Percentiles rank a stretch among this genome's conserved stretches.
phyloP scores from a whole-genome alignment of 345 rosid species.

The Ceriops tagal region DNA sequence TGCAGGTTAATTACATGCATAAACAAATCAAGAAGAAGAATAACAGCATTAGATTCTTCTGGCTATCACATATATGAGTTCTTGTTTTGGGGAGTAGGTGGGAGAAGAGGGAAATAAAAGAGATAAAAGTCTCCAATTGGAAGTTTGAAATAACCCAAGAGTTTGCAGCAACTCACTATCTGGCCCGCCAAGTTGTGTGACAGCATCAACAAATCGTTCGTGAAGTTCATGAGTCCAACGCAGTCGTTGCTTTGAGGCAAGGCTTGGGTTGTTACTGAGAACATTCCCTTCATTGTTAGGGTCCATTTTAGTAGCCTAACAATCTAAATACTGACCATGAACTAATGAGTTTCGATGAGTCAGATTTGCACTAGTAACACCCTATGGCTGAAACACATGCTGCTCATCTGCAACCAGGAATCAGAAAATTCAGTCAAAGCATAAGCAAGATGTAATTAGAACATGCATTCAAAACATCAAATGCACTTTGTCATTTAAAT shows the following conservation, averaged over 20 bases:
- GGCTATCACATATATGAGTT: background rate
- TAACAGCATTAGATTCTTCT: no score
- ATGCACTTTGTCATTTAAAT: background rate
- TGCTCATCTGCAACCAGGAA: slow-evolving; percentile 36
- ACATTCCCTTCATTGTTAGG: slow-evolving; percentile 60
- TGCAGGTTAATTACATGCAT: no score
- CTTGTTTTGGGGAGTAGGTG: background rate
- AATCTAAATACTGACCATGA: slow-evolving; percentile 53
- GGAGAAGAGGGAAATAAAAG: background rate
- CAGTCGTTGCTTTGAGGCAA: slow-evolving; percentile 90
- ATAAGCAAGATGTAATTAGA: background rate
- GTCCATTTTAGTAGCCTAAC: slow-evolving; percentile 60
- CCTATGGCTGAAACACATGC: slow-evolving; percentile 45
- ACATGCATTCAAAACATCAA: background rate
- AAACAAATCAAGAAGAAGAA: no score
- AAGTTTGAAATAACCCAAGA: background rate
- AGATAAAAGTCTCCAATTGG: background rate
- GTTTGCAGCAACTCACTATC: slow-evolving; percentile 63
- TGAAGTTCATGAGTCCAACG: slow-evolving; percentile 99
- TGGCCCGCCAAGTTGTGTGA: slow-evolving; percentile 98
- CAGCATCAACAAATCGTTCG: slow-evolving; percentile 99
- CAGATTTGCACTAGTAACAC: slow-evolving; percentile 42
- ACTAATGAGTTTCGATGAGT: slow-evolving; percentile 39
- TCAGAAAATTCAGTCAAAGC: slow-evolving; percentile 8
- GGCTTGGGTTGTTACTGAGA: slow-evolving; percentile 58